A percentile compares a stretch with the other conserved stretches of the same genome.
Evolutionary conservation across 257 asterid genomes (phyloP).

Genomic region (Solanum neorickii): DNA sequence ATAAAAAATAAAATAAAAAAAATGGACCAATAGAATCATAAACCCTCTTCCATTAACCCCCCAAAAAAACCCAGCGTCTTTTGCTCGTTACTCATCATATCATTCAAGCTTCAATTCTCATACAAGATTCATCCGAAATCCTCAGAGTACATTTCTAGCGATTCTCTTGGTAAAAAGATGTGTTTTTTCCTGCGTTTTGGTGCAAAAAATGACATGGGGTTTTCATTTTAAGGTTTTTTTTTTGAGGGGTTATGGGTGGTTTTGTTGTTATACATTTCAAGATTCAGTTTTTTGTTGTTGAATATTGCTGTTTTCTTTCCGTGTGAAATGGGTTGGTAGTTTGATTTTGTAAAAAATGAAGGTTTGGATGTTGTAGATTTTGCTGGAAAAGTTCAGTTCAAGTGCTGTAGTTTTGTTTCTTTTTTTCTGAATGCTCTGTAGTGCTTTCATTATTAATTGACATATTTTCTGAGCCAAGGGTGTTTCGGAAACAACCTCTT

Average conservation of each 20-base stretch:
- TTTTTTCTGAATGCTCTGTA: background rate
- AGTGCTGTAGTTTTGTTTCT: background rate
- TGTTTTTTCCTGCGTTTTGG: background rate
- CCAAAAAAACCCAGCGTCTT: background rate
- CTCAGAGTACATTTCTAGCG: background rate
- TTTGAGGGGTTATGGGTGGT: background rate
- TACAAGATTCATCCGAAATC: background rate
- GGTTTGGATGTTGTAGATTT: background rate
- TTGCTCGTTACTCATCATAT: background rate
- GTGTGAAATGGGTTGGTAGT: background rate
- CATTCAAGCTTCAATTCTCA: background rate
- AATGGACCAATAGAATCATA: background rate
- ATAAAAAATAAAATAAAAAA: background rate
- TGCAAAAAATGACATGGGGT: background rate
- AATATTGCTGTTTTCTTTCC: background rate
- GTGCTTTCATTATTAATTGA: background rate
- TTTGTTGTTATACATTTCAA: background rate
- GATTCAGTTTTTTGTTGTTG: background rate
- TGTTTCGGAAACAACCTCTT: background rate
- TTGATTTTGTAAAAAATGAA: background rate
- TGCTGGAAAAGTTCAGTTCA: background rate
- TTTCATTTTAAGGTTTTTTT: background rate
- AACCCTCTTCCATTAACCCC: background rate
- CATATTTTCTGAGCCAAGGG: background rate
- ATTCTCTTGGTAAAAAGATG: background rate